Evolutionary conservation across 805 yeast genomes (phyloP).

Genomic region (Metschnikowia henanensis): DNA sequence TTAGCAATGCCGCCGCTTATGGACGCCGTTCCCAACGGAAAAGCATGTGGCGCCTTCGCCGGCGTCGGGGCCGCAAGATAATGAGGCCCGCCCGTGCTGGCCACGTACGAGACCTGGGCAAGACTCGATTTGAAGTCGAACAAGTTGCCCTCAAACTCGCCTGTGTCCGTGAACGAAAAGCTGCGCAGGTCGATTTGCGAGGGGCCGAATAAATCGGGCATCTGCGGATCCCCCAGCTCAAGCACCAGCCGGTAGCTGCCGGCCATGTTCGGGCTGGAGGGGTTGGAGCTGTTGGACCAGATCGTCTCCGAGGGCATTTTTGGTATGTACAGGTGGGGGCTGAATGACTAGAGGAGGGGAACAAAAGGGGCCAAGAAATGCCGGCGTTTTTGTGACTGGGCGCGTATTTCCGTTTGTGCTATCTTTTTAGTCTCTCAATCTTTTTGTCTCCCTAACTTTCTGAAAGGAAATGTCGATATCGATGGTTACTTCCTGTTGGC

Average conservation of each 20-base stretch:
- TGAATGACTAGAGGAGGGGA: neutral
- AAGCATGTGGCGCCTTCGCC: constrained; percentile 20
- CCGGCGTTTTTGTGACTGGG: too few species aligned
- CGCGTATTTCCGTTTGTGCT: too few species aligned
- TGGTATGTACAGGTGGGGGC: constrained; percentile 17
- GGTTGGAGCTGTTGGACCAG: constrained; percentile 34
- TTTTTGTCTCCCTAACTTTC: too few species aligned
- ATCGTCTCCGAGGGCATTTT: constrained; percentile 39
- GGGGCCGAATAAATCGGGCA: constrained; percentile 30
- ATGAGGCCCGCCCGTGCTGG: constrained; percentile 24
- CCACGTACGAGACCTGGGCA: constrained; percentile 21
- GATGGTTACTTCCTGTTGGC: constrained; percentile 3
- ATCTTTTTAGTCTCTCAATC: too few species aligned
- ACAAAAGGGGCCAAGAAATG: neutral
- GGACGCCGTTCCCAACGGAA: constrained; percentile 58
- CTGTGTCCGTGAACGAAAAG: constrained; percentile 42
- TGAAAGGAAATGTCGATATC: neutral
- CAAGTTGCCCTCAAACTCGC: constrained; percentile 42
- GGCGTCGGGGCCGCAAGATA: constrained; percentile 16
- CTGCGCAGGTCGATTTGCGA: constrained; percentile 27
- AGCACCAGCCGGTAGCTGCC: constrained; percentile 33
- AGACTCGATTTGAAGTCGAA: constrained; percentile 50
- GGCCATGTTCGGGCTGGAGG: constrained; percentile 18
- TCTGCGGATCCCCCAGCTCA: constrained; percentile 43
- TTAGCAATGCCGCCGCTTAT: constrained; percentile 55